Evolutionary conservation across 208 protist genomes (phyloP), one percentile per base, ranked within the genome.

Genomic region (Crithidia fasciculata): DNA sequence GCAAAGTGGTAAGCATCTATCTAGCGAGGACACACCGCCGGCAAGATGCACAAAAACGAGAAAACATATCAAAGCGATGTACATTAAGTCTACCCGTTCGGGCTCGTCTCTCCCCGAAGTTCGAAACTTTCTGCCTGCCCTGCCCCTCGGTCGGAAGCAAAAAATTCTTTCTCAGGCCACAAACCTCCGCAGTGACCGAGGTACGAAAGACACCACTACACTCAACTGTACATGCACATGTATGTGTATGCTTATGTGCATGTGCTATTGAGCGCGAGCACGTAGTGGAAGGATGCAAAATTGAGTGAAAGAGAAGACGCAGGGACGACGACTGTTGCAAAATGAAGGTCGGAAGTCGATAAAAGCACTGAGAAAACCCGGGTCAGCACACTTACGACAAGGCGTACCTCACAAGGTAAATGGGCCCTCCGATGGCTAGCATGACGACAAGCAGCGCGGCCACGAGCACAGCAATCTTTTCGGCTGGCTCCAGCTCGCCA

Each of bases 401-500:
- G 0, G 52, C 54, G 39, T 78, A 75, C 39, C 41, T 59, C 19
- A 79, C 18, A 36, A 83, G 65, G 54, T 80, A 84, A 0, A 81
- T 53, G 41, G 80, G 72, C 4, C 81, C 55, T 15, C 59, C 70
- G 49, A 89, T 59, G 5, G 80, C 16, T 39, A 86, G 37, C 45
- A 69, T 43, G 3, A 82, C 40, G 49, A 86, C 37, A n/a, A 85
- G 19, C 15, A 85, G 57, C 13, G 72, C 76, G 13, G 81, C 63
- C n/a, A 70, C 39, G 3, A 85, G 2, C 54, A 83, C 67, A 36
- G 69, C 58, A 16, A 85, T 64, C 53, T 83, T 81, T 58, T 95
- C 91, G 28, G 50, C 69, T n/a, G 82, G 82, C 45, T 89, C 81
- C 65, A 94, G 59, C 9, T 83, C 72, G 12, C 71, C 69, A 50